These are phyloP conservation scores for Fusarium zealandicum DNA, from an alignment of 2,329 filamentous ascomycete species.

Conservation along the genomic window DNA sequence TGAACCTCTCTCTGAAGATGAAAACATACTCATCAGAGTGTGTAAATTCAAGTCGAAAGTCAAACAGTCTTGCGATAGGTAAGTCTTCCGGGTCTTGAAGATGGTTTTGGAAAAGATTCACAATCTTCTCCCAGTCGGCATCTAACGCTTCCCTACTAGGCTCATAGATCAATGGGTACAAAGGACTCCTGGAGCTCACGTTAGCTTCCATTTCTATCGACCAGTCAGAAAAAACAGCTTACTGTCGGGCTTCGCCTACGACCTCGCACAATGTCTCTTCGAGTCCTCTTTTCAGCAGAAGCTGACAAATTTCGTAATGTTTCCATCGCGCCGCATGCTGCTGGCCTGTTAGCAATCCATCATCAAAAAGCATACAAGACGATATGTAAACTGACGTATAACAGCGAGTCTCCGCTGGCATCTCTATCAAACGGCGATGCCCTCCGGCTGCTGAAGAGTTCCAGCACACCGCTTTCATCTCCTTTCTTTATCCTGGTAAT, in stretches of 20 bases:
- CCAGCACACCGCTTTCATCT: conserved; percentile 26
- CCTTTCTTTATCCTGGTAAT: conserved; percentile 14
- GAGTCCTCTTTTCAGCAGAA: conserved; percentile 28
- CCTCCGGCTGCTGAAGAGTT: conserved; percentile 26
- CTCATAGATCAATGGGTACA: background rate
- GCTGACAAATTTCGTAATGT: conserved; percentile 24
- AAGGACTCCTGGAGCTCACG: background rate
- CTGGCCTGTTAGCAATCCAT: background rate
- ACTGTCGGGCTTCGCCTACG: background rate
- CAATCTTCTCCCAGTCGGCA: conserved; percentile 10
- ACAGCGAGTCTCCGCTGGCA: conserved; percentile 3
- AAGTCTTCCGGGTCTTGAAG: conserved; percentile 29
- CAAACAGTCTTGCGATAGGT: conserved; percentile 22
- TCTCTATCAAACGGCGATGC: conserved; percentile 40
- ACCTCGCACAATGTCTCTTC: background rate
- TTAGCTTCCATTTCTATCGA: background rate
- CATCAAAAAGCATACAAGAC: background rate
- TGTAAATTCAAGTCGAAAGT: background rate
- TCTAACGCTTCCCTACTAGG: background rate
- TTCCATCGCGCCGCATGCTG: conserved; percentile 19
- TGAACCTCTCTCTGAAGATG: conserved; percentile 28
- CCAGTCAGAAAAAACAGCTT: background rate
- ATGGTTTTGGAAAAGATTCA: conserved; percentile 29
- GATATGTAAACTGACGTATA: conserved; percentile 22
- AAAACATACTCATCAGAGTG: conserved; percentile 6